A percentile compares a stretch with the other conserved stretches of the same genome.
Conservation (phyloP, 2,329 filamentous ascomycete species). For the Fusarium humuli region DNA sequence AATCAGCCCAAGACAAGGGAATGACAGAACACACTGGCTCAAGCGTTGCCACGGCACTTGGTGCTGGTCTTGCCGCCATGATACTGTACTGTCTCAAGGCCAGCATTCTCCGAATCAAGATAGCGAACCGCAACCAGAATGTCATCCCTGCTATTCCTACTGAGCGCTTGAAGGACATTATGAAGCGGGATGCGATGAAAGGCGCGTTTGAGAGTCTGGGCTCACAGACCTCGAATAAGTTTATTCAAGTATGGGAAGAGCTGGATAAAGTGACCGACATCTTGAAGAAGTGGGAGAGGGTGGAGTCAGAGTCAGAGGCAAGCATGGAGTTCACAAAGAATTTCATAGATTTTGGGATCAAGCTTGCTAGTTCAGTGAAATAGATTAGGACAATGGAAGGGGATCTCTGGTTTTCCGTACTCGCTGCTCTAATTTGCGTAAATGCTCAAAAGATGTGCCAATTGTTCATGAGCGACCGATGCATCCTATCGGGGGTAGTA, state of each 20-base stretch:
- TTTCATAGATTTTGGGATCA: background rate
- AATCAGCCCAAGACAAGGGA: background rate
- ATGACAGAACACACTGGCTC: background rate
- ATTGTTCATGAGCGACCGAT: too few species aligned
- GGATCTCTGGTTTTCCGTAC: too few species aligned
- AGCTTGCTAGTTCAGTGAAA: background rate
- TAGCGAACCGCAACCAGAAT: background rate
- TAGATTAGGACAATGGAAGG: too few species aligned
- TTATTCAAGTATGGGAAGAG: slow-evolving; percentile 2
- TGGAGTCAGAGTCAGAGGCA: background rate
- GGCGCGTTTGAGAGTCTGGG: background rate
- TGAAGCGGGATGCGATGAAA: slow-evolving; percentile 1
- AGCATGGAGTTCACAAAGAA: background rate
- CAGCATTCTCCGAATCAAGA: background rate
- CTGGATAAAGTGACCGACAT: background rate
- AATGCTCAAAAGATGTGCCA: too few species aligned
- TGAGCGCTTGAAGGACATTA: background rate
- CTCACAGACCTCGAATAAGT: background rate
- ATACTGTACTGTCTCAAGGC: slow-evolving; percentile 1
- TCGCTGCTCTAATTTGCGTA: too few species aligned
- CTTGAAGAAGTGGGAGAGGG: background rate
- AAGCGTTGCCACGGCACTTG: background rate
- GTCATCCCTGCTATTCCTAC: background rate
- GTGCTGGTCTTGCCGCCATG: background rate
- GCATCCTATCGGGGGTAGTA: too few species aligned